A percentile compares a stretch with the other conserved stretches of the same genome.
Evolutionary conservation across 148 eudicot species (phyloP).

Genomic region (Bassia scoparia): DNA sequence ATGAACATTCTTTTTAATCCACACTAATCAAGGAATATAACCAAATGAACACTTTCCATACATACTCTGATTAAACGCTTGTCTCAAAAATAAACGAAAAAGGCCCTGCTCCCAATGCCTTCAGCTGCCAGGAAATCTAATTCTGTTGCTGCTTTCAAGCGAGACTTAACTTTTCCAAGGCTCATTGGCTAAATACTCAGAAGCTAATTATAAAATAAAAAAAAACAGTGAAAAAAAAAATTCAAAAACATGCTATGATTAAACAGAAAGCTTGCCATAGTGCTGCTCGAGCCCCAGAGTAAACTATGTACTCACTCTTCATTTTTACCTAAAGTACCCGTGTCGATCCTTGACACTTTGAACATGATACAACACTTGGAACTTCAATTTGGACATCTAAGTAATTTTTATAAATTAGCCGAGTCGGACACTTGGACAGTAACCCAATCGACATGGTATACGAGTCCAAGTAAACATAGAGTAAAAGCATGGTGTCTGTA

Average conservation of each 20-base stretch:
- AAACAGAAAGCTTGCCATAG: background rate
- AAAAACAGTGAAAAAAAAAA: background rate
- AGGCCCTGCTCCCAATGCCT: constrained; percentile 50
- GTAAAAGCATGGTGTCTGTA: too few species aligned
- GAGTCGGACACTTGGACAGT: too few species aligned
- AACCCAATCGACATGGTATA: too few species aligned
- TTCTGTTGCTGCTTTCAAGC: constrained; percentile 28
- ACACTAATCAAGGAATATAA: background rate
- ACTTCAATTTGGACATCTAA: too few species aligned
- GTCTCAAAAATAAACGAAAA: constrained; percentile 37
- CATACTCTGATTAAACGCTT: constrained; percentile 43
- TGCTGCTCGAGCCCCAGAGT: background rate
- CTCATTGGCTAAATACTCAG: constrained; percentile 42
- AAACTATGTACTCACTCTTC: too few species aligned
- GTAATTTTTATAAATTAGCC: too few species aligned
- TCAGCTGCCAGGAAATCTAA: constrained; percentile 33
- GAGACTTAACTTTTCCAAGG: constrained; percentile 58
- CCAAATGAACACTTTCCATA: background rate
- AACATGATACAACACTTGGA: too few species aligned
- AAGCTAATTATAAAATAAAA: constrained; percentile 49
- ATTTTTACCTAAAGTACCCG: too few species aligned
- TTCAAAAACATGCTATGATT: background rate
- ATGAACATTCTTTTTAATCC: background rate
- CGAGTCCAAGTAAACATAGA: too few species aligned
- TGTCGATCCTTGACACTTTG: too few species aligned